phyloP scores from a whole-genome alignment of 2,329 filamentous ascomycete species.

The Ophiostoma ips region DNA sequence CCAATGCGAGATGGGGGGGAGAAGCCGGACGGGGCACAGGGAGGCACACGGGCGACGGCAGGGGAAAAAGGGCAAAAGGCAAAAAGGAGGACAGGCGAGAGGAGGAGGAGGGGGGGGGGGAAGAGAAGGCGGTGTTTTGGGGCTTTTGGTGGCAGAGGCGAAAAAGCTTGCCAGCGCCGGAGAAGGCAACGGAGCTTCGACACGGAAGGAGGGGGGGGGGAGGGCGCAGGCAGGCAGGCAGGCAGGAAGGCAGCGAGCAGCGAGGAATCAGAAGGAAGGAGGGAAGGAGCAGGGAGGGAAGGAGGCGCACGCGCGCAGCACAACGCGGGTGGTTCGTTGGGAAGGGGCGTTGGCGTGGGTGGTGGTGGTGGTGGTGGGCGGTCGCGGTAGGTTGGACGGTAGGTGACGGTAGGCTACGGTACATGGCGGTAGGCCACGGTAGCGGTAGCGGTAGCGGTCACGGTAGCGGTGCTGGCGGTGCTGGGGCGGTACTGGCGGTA shows the following conservation, averaged over 20 bases:
- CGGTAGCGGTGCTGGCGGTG: not conserved
- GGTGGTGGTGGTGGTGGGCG: too few relatives aligned
- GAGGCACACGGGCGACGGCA: not conserved
- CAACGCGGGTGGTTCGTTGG: not conserved
- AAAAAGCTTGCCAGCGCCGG: conserved; percentile 6
- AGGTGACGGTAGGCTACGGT: too few relatives aligned
- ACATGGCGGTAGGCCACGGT: not conserved
- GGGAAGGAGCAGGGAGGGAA: not conserved
- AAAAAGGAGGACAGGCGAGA: conserved; percentile 1
- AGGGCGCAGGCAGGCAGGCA: not conserved
- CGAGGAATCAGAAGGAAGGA: not conserved
- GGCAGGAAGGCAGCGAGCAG: not conserved
- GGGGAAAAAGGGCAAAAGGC: not conserved
- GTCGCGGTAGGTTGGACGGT: not conserved
- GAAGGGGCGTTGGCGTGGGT: too few relatives aligned
- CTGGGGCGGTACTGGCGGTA: not conserved
- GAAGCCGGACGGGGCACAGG: not conserved
- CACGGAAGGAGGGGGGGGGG: conserved; percentile 1
- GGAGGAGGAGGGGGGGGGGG: conserved; percentile 10
- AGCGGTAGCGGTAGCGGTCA: conserved; percentile 2
- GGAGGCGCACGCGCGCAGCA: not conserved
- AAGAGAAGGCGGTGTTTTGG: conserved; percentile 10
- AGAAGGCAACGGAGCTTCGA: conserved; percentile 9
- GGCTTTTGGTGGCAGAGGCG: not conserved
- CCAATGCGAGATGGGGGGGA: not conserved